These are phyloP conservation scores for Chalaropsis thielavioides DNA, from an alignment of 2,329 filamentous ascomycete species.

Conservation along the genomic window DNA sequence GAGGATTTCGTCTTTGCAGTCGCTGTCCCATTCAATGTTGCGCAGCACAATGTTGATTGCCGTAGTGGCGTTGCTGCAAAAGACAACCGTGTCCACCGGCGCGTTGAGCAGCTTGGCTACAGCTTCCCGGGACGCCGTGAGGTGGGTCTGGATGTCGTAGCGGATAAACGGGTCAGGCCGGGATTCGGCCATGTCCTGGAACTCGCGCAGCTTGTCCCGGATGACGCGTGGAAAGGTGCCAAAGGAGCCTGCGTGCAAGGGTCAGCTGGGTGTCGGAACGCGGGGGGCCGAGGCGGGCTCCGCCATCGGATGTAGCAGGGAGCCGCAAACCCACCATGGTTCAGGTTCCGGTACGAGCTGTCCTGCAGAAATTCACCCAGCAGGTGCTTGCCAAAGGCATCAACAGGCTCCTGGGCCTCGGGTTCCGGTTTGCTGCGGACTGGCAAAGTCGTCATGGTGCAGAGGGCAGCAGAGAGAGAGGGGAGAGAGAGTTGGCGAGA, in stretches of 20 bases:
- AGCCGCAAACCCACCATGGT: conserved; percentile 46
- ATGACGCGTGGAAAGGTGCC: conserved; percentile 57
- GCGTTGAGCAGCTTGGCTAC: conserved; percentile 53
- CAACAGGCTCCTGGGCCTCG: conserved; percentile 2
- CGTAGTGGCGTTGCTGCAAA: conserved; percentile 68
- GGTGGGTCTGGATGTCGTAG: conserved; percentile 45
- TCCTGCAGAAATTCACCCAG: conserved; percentile 11
- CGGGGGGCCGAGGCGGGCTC: neutral
- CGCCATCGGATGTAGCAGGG: neutral
- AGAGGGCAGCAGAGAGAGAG: neutral
- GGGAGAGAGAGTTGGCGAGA: neutral
- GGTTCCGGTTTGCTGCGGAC: neutral
- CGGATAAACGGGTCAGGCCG: conserved; percentile 64
- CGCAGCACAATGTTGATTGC: conserved; percentile 68
- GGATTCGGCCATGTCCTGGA: conserved; percentile 52
- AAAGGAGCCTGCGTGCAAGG: conserved; percentile 48
- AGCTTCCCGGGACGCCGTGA: conserved; percentile 50
- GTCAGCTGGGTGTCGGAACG: conserved; percentile 16
- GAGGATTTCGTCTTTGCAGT: conserved; percentile 64
- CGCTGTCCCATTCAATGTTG: conserved; percentile 51
- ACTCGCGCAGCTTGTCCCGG: conserved; percentile 42
- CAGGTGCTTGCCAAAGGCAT: conserved; percentile 12
- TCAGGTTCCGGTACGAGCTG: conserved; percentile 52
- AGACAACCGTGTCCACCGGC: conserved; percentile 51
- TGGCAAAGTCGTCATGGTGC: neutral